Conservation (phyloP, 441 rosid genomes). For the Syzygium malaccense region DNA sequence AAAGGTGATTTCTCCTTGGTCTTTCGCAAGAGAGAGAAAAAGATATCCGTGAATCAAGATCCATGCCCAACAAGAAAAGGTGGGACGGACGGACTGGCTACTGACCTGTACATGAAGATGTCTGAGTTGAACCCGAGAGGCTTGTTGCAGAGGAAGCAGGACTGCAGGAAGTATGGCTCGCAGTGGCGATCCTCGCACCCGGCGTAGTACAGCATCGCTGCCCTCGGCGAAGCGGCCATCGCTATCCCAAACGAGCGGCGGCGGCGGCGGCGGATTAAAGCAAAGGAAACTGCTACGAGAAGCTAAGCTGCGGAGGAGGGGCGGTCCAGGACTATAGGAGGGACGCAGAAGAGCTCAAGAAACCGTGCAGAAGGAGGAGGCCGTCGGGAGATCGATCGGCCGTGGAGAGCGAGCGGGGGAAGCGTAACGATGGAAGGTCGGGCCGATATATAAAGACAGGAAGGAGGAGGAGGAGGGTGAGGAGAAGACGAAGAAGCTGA, state of each 20-base stretch:
- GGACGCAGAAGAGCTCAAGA: background rate
- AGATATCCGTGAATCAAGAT: background rate
- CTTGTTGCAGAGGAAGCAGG: constrained; percentile 66
- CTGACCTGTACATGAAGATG: constrained; percentile 91
- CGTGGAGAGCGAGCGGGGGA: background rate
- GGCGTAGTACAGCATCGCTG: constrained; percentile 30
- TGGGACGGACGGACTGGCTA: background rate
- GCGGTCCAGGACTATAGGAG: background rate
- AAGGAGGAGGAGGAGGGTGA: background rate
- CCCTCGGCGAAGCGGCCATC: background rate
- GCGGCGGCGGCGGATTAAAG: background rate
- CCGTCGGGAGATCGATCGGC: background rate
- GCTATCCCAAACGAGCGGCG: background rate
- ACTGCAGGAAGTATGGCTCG: constrained; percentile 64
- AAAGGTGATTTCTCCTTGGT: background rate
- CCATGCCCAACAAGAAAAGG: background rate
- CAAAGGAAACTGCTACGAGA: background rate
- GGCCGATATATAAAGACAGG: constrained; percentile 10
- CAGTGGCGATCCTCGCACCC: constrained; percentile 13
- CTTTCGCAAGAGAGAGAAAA: background rate
- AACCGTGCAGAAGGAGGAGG: background rate
- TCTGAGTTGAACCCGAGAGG: constrained; percentile 55
- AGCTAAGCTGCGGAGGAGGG: background rate
- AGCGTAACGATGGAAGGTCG: background rate
- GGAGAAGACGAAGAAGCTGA: background rate